Evolutionary conservation across 2,329 filamentous ascomycete species (phyloP).

Genomic region (Myriosclerotinia curreyana): DNA sequence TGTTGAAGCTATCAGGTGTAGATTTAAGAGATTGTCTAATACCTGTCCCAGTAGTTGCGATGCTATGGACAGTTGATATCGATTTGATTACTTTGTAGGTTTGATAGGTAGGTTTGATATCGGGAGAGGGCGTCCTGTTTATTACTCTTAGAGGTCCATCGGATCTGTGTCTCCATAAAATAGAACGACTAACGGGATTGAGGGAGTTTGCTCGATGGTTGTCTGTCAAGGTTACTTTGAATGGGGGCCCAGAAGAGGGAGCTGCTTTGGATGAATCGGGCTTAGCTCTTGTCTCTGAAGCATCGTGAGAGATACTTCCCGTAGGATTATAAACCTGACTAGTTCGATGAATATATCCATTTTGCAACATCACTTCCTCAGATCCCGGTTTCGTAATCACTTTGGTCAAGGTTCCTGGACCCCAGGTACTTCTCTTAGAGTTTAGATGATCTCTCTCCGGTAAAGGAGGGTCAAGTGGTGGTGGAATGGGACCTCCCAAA

Average conservation of each 20-base stretch:
- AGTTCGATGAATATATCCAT: constrained; percentile 22
- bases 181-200: background rate
- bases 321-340: constrained; percentile 15
- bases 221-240: background rate
- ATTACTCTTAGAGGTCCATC: background rate
- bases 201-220: constrained; percentile 4
- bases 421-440: background rate
- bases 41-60: constrained; percentile 6
- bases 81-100: constrained; percentile 8
- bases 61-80: constrained; percentile 17
- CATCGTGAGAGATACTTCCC: background rate
- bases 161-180: background rate
- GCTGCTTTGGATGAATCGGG: background rate
- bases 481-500: constrained; percentile 37
- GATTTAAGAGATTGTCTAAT: constrained; percentile 16
- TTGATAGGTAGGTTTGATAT: constrained; percentile 11
- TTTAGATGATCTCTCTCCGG: background rate
- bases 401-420: constrained; percentile 9
- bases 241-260: background rate
- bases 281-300: background rate
- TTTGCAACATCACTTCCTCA: constrained; percentile 21
- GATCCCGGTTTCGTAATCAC: constrained; percentile 18
- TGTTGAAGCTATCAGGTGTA: constrained; percentile 13
- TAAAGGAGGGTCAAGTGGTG: background rate
- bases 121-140: constrained; percentile 14